These are phyloP conservation scores for Dovyalis caffra DNA, from an alignment of 345 rosid genomes.

Conservation along the genomic window DNA sequence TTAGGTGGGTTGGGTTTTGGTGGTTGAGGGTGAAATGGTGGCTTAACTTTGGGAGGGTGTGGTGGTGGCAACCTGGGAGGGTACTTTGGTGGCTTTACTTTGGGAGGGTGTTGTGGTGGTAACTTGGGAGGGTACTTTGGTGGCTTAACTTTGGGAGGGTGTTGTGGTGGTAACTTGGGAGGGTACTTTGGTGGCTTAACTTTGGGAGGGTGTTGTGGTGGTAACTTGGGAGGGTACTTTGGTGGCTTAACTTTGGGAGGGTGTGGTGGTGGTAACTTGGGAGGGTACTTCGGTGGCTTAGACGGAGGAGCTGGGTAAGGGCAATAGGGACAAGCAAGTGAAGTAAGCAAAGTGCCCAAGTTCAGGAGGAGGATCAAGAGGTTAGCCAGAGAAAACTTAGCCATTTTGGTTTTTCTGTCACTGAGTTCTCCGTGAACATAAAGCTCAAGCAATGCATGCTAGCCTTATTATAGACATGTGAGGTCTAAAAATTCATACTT, in stretches of 20 bases:
- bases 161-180: conserved; percentile 1
- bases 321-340: conserved; percentile 48
- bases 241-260: conserved; percentile 16
- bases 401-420: conserved; percentile 10
- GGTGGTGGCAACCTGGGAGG: conserved; percentile 44
- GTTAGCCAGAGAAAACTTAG: neutral
- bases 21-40: conserved; percentile 16
- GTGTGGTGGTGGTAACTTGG: conserved; percentile 42
- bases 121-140: conserved; percentile 17
- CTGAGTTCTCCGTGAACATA: neutral
- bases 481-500: neutral
- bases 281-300: conserved; percentile 16
- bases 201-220: conserved; percentile 27
- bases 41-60: conserved; percentile 13
- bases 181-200: conserved; percentile 40
- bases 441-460: neutral
- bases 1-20: conserved; percentile 15
- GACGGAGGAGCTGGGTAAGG: conserved; percentile 37
- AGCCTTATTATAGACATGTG: neutral
- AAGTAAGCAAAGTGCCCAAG: conserved; percentile 25
- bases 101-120: conserved; percentile 30
- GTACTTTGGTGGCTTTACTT: neutral
- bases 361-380: conserved; percentile 31
- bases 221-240: neutral
- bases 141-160: conserved; percentile 25